Evolutionary conservation across 192 early-diverging fungal species (phyloP), one percentile per base, ranked within the genome.

Genomic region (Entomortierella chlamydospora): DNA sequence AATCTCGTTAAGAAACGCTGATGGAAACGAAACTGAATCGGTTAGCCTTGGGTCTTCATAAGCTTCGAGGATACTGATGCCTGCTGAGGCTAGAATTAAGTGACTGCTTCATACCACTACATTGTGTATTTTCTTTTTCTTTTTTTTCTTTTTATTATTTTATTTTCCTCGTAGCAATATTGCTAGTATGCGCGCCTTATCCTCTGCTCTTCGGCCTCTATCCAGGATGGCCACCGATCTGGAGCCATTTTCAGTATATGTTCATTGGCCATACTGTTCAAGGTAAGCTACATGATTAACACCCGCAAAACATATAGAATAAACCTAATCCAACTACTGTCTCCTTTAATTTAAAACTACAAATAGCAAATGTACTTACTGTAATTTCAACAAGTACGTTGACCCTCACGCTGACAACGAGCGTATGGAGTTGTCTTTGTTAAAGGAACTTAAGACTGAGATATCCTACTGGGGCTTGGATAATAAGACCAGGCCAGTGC

Each of bases 251-350:
- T 85, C 85, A 28, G 71, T 88, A 17, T 88, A 88, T 29, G 72
- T 88, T 51, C 87, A 88, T 54, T 88, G 87, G 87, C 87, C 87
- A 17, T 88, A 85, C 70, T 88, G 87, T 64, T 68, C 80, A 63
- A 86, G 84, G 86, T 87, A 25, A 10, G 43, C 20, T 29, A 34
- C 2, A 26, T 30, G 10, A 22, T 26, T 28, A 31, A 10, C n/a
- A 31, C 8, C 10, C 15, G 4, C 45, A 47, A 47, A 11, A 47
- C 3, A 47, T 17, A 4, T 11, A 47, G 12, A 15, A 20, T 28
- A 28, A 51, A 37, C 4, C 22, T 42, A 17, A 52, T 30, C n/a
- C n/a, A n/a, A n/a, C n/a, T n/a, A n/a, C n/a, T n/a, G 30, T 54
- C 13, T 37, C 47, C 25, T 39, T 41, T 41, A 13, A 41, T n/a